These are phyloP conservation scores for Stephania cephalantha DNA, from an alignment of 164 flowering plant genomes.

Conservation along the genomic window DNA sequence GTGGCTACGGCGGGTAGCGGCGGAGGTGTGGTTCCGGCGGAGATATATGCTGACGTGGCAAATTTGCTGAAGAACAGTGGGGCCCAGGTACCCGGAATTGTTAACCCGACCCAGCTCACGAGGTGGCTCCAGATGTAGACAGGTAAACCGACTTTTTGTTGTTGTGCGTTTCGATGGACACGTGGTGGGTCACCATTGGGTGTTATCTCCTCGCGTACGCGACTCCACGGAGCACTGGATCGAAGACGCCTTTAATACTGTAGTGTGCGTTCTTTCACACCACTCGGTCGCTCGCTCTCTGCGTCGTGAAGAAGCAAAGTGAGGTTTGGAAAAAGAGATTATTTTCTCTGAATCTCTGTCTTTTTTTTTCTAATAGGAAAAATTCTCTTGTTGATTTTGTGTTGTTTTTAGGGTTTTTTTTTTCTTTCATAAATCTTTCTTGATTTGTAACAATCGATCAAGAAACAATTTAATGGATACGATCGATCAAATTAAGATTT, in stretches of 20 bases:
- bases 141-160: not conserved
- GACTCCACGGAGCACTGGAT: not conserved
- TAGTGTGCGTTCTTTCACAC: not conserved
- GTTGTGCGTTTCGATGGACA: not conserved
- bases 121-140: constrained; percentile 62
- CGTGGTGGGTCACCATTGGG: not conserved
- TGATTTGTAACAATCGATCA: not conserved
- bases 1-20: constrained; percentile 5
- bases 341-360: not conserved
- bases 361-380: not conserved
- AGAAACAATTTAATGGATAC: not conserved
- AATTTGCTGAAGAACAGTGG: constrained; percentile 52
- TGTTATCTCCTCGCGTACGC: not conserved
- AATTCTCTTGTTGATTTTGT: not conserved
- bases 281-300: not conserved
- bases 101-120: constrained; percentile 79
- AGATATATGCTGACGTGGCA: constrained; percentile 54
- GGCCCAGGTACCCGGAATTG: constrained; percentile 64
- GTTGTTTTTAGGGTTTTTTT: no score
- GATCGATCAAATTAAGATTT: not conserved
- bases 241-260: no score
- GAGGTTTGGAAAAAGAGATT: not conserved
- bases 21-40: constrained; percentile 5
- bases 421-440: not conserved
- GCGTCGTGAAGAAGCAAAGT: not conserved